Base-by-base conservation (phyloP, 1,139 yeast genomes). In the Geotrichum restrictum region DNA sequence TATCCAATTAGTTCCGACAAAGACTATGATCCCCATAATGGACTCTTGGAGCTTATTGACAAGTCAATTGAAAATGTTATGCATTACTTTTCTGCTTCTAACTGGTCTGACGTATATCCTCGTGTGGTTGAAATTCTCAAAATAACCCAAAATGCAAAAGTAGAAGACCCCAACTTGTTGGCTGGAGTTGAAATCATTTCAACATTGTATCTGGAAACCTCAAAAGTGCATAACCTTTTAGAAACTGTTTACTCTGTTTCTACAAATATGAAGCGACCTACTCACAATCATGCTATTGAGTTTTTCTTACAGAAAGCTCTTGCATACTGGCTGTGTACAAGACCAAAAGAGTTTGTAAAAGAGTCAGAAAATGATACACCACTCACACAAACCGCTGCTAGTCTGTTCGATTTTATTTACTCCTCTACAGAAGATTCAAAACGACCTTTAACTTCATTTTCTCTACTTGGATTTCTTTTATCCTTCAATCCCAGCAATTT, bases 251-350 rank as follows among this genome's bases (percentile, higher is more conserved):
- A 71, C 59, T 68, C 68, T 16, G 64, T 76, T 16, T 60, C 78
- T 18, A 74, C 74, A 2, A 63, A 69, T 27, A 71, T 80, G 29
- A 76, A 73, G 57, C 76, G 79, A 53, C 73, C 72, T 18, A 70
- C 80, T 4, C 85, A 87, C 76, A 77, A 75, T 56, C 79, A 77
- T 60, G 69, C 80, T 13, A 65, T 81, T 2, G 69, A 81, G 34
- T 73, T 76, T 19, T 83, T 79, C 59, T 72, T 78, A 54, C 68
- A 82, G 24, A 73, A 73, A 50, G 70, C 80, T 45, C 65, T 83
- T 10, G 73, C 75, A 58, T 74, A 75, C 56, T 86, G 87, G 79
- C 70, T 79, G 18, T 70, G 77, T 49, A 73, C 83, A n/a, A 72
- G 84, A 59, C 81, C 88, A 0, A 65, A 67, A 13, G 85, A 81